Base-by-base conservation (phyloP, 441 rosid genomes). In the Kokia cookei region DNA sequence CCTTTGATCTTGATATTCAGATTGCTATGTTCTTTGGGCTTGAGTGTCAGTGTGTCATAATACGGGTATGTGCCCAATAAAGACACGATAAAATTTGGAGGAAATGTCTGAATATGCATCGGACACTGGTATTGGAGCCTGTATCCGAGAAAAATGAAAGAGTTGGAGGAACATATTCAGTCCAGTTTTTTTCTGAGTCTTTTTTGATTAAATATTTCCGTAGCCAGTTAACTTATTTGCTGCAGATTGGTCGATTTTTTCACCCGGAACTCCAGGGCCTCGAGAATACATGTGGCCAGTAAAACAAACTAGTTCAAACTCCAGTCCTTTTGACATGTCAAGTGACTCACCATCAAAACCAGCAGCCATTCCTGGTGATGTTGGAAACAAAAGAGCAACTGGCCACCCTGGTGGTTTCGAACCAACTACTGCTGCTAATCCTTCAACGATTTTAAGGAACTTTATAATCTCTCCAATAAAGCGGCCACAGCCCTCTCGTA, bases 201-300 rank as follows among this genome's bases (percentile, higher is more conserved):
- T 73, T 84, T 69, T 78, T 81, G 72, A 60, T 76, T 86, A 77
- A 77, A 48, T 76, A 78, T 81, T 86, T 83, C 90, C 86, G 82
- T 84, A 85, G 74, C 82, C 84, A 84, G 78, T 80, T 90, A 89
- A 93, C 96, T 89, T 86, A 93, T 83, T 78, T 86, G 79, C 76
- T 76, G 93, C 98, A 93, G 98, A 87, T 84, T 86, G 96, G 92
- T 83, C 88, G 69, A 83, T 84, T 86, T 82, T 73, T 79, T 82
- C 90, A 88, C 97, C 97, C 78, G 85, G 86, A 81, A 93, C 93
- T 84, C 97, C 99, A 93, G 99, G 96, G 62, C 87, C 90, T 37
- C 87, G 86, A 79, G 97, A 93, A 76, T 93, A 90, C 69, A 66
- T 87, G 69, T 95, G 98, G 98, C 91, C 93, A 62, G 89, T 93